Base-by-base conservation (phyloP, 2,329 filamentous ascomycete genomes). In the Hortaea sp. region DNA sequence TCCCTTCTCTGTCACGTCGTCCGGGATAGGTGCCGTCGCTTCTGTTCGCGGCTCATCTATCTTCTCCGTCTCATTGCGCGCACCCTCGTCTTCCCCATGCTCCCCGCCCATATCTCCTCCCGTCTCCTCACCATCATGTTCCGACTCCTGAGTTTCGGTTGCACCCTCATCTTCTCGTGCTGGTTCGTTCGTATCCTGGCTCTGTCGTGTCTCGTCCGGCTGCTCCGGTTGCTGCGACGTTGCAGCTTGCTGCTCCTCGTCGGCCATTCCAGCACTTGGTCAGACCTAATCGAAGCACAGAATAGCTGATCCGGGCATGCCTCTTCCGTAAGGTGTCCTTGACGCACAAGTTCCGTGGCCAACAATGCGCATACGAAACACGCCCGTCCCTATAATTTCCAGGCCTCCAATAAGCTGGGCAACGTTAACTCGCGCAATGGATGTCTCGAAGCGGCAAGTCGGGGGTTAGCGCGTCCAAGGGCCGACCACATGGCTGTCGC, bases 241-340 rank as follows among this genome's bases (percentile, higher is more conserved):
- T 20, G 44, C 46, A 48, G 44, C 49, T 38, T 49, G 50, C 31
- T 58, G 49, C 49, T 58, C 56, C 41, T 42, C 47, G 42, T 57
- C 53, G 49, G 58, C 56, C 57, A 62, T 61, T 46, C 53, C 56
- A 58, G 55, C 59, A 54, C 58, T 59, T 56, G 57, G 55, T 49
- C 47, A 44, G 39, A 44, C 41, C 44, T 28, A 12, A 41, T 30
- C 40, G 43, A 40, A 40, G 20, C 38, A 13, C 9, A 9, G 10
- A 40, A 40, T 40, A 20, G 9, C 38, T 40, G 7, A 13, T 20
- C 11, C 9, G 9, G 10, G n/a, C 38, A 40, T 27, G 20, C 20
- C n/a, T 40, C 11, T 40, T 10, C 32, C 12, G 10, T 12, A 37
- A 37, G 2, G 10, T 10, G 12, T 37, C 10, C 12, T 37, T 37